A percentile compares a stretch with the other conserved stretches of the same genome.
These are phyloP conservation scores for Chenopodium suecicum DNA, from an alignment of 148 eudicot genomes.

Conservation along the genomic window DNA sequence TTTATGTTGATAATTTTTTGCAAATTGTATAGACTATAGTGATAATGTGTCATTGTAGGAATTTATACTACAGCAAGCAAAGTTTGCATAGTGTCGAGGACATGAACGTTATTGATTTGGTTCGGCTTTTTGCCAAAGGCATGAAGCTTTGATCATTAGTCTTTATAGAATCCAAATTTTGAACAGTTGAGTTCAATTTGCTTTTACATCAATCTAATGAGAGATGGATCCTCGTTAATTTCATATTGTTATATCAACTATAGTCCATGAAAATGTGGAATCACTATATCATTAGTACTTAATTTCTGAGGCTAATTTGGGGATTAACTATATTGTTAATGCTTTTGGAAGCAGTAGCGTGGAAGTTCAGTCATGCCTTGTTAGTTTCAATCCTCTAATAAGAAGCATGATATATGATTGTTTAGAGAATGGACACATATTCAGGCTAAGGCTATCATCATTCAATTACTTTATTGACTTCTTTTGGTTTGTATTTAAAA, in stretches of 20 bases:
- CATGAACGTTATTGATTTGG: neutral
- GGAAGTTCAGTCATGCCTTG: no score
- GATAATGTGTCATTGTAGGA: neutral
- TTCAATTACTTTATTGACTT: neutral
- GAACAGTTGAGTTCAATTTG: neutral
- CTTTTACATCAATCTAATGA: neutral
- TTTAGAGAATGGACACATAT: no score
- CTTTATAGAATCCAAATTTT: neutral
- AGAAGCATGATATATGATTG: no score
- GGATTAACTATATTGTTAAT: no score
- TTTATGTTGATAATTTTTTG: conserved; percentile 18
- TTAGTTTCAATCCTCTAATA: no score
- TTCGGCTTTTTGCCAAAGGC: conserved; percentile 14
- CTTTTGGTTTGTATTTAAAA: no score
- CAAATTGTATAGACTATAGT: conserved; percentile 23
- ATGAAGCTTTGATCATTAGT: neutral
- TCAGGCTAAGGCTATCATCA: neutral
- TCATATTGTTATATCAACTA: no score
- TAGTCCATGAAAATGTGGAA: no score
- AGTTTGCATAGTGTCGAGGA: neutral
- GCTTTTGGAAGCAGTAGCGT: no score
- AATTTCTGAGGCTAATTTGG: no score
- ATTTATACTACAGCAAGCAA: neutral
- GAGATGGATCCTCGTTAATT: neutral
- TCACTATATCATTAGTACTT: no score